phyloP scores from a whole-genome alignment of 2,329 filamentous ascomycete genomes.

The Paracamarosporium sp. region DNA sequence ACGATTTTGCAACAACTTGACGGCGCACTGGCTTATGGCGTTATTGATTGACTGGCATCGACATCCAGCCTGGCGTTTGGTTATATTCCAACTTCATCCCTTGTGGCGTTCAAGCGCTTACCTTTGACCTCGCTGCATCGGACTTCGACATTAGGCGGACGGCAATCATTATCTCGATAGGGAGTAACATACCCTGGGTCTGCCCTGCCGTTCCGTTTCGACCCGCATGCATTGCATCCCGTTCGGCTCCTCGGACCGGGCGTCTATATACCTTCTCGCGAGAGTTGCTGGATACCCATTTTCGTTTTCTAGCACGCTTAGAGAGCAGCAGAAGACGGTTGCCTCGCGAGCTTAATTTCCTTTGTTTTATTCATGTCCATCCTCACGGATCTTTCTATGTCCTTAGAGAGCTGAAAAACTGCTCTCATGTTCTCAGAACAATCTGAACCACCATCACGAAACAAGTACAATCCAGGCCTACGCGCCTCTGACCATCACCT shows the following conservation, averaged over 20 bases:
- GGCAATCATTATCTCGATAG: constrained; percentile 26
- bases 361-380: constrained; percentile 43
- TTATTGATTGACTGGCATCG: constrained; percentile 43
- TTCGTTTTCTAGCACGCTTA: constrained; percentile 30
- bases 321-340: constrained; percentile 32
- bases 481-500: constrained; percentile 35
- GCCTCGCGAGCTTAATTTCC: constrained; percentile 41
- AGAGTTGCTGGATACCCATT: constrained; percentile 37
- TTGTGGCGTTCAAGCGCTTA: constrained; percentile 46
- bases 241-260: constrained; percentile 25
- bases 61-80: constrained; percentile 41
- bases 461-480: constrained; percentile 38
- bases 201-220: constrained; percentile 25
- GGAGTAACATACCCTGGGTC: constrained; percentile 24
- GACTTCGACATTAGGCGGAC: constrained; percentile 27
- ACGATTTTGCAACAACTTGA: constrained; percentile 39
- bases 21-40: constrained; percentile 45
- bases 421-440: constrained; percentile 35
- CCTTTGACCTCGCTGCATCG: constrained; percentile 35
- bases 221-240: constrained; percentile 42
- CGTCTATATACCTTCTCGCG: constrained; percentile 30
- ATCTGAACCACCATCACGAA: constrained; percentile 44
- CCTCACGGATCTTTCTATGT: constrained; percentile 39
- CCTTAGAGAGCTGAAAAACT: constrained; percentile 36
- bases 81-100: constrained; percentile 31